A percentile compares a stretch with the other conserved stretches of the same genome.
These are phyloP conservation scores for Serendipita indica DNA, from an alignment of 768 basidiomycete species.

Conservation along the genomic window DNA sequence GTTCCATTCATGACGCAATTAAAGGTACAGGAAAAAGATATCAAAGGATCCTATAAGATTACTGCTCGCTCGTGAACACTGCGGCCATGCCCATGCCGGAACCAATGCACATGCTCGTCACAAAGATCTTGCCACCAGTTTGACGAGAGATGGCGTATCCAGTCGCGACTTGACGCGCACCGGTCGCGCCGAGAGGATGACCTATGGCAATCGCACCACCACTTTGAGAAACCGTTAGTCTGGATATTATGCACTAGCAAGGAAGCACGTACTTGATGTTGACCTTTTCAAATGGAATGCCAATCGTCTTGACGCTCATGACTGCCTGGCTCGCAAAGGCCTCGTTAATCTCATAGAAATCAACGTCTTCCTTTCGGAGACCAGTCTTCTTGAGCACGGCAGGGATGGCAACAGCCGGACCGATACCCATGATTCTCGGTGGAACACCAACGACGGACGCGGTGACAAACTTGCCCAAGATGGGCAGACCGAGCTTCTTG, in stretches of 20 bases:
- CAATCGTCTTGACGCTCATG: constrained; percentile 52
- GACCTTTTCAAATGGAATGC: constrained; percentile 61
- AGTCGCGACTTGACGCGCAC: constrained; percentile 77
- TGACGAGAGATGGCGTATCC: constrained; percentile 61
- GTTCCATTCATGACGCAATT: too few relatives aligned
- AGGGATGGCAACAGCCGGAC: constrained; percentile 80
- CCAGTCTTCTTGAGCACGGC: constrained; percentile 50
- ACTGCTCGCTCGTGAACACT: constrained; percentile 75
- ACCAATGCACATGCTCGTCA: constrained; percentile 86
- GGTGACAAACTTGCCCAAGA: constrained; percentile 72
- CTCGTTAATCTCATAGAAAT: constrained; percentile 88
- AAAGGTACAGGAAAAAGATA: too few relatives aligned
- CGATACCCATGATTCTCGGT: constrained; percentile 81
- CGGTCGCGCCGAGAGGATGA: constrained; percentile 72
- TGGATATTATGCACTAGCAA: not conserved
- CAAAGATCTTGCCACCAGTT: constrained; percentile 59
- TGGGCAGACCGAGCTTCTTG: constrained; percentile 67
- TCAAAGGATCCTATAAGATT: too few relatives aligned
- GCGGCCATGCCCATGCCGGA: constrained; percentile 86
- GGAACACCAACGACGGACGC: constrained; percentile 64
- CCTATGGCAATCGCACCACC: constrained; percentile 86
- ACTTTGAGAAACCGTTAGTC: not conserved
- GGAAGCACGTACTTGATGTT: constrained; percentile 37
- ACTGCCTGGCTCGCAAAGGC: constrained; percentile 78
- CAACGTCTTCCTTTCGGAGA: constrained; percentile 53